These are phyloP conservation scores for Cylindricascospora bacillispora DNA, from an alignment of 1,139 yeast species.

Conservation along the genomic window DNA sequence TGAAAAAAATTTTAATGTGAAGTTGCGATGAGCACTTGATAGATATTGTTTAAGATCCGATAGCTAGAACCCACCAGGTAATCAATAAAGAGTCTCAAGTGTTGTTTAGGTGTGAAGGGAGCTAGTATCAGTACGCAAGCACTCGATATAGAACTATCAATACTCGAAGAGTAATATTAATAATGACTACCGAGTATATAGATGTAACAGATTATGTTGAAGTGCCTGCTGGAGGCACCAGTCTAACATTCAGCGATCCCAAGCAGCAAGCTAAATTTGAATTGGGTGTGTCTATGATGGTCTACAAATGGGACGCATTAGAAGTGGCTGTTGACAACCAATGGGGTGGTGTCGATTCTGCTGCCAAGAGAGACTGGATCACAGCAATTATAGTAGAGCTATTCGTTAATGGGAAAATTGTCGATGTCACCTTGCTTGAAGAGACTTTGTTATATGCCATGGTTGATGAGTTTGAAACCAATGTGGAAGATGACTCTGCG, in stretches of 20 bases:
- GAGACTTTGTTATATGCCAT: slow-evolving; percentile 77
- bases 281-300: slow-evolving; percentile 84
- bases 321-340: slow-evolving; percentile 84
- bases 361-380: slow-evolving; percentile 91
- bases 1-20: too few species aligned
- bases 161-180: too few species aligned
- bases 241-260: slow-evolving; percentile 44
- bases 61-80: too few species aligned
- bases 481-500: slow-evolving; percentile 82
- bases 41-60: too few species aligned
- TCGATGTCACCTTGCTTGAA: slow-evolving; percentile 71
- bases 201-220: slow-evolving; percentile 29
- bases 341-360: slow-evolving; percentile 94
- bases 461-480: slow-evolving; percentile 88
- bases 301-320: slow-evolving; percentile 81
- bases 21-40: too few species aligned
- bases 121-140: too few species aligned
- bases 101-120: too few species aligned
- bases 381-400: slow-evolving; percentile 72
- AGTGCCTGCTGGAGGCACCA: slow-evolving; percentile 26
- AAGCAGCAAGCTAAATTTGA: slow-evolving; percentile 76
- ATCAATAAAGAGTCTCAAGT: too few species aligned
- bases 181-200: too few species aligned
- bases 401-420: slow-evolving; percentile 45
- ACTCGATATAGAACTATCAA: too few species aligned